Percentiles rank a stretch among this genome's conserved stretches.
These are phyloP conservation scores for Cercospora zeae-maydis DNA, from an alignment of 2,329 filamentous ascomycete species.

Conservation along the genomic window DNA sequence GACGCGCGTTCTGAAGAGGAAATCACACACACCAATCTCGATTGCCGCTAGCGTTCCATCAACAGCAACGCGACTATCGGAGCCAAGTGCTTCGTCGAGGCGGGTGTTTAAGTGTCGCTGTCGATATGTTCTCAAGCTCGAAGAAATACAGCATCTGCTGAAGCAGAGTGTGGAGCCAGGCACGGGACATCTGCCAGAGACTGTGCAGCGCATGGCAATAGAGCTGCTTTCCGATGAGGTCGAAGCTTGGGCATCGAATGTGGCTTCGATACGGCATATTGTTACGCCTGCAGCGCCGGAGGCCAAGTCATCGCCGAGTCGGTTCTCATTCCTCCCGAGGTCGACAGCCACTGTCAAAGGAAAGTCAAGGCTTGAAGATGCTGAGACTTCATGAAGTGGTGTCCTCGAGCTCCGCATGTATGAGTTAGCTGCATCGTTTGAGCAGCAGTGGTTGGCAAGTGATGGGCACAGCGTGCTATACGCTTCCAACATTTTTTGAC, in stretches of 20 bases:
- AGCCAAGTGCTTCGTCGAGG: background rate
- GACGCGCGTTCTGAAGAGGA: background rate
- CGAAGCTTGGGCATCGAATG: background rate
- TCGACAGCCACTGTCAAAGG: background rate
- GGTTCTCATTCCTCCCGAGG: background rate
- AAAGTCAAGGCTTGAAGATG: background rate
- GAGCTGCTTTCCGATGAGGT: background rate
- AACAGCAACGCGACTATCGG: background rate
- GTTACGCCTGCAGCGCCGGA: background rate
- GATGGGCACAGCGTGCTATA: background rate
- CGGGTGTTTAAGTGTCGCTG: background rate
- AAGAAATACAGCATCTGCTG: background rate
- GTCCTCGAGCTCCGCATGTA: background rate
- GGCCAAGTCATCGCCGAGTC: background rate
- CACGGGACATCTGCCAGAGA: background rate
- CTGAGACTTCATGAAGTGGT: background rate
- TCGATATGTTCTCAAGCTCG: background rate
- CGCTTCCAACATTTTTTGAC: background rate
- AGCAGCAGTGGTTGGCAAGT: too few relatives aligned
- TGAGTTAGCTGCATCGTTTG: too few relatives aligned
- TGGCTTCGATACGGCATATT: background rate
- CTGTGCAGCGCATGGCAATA: background rate
- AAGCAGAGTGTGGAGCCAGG: background rate
- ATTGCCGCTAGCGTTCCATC: background rate
- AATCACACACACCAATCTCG: background rate